Conservation (phyloP, 495 filamentous ascomycete species). For the Hypoxylon crocopeplum region DNA sequence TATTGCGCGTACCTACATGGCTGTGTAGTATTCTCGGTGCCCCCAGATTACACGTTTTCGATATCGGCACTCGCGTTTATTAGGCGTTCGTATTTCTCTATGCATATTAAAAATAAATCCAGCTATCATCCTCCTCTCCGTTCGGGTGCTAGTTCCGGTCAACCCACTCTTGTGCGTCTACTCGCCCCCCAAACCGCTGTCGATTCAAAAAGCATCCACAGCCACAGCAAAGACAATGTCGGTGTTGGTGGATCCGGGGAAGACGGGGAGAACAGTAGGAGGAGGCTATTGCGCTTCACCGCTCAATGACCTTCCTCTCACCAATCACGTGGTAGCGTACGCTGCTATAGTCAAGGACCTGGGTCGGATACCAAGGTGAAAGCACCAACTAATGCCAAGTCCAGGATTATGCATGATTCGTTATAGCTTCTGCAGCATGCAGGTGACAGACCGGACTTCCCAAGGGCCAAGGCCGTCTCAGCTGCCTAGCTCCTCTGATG, state of each 20-base stretch:
- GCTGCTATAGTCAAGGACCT: constrained; percentile 8
- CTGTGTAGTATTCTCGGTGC: constrained; percentile 21
- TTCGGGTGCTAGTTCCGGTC: constrained; percentile 24
- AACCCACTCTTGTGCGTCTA: constrained; percentile 23
- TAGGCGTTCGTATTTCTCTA: constrained; percentile 23
- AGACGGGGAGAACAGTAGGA: constrained; percentile 26
- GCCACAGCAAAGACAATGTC: constrained; percentile 11
- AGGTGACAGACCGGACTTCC: constrained; percentile 23
- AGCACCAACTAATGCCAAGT: constrained; percentile 22
- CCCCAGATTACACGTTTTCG: constrained; percentile 5
- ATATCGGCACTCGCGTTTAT: constrained; percentile 17
- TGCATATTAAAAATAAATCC: constrained; percentile 5
- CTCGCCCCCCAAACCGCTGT: constrained; percentile 8
- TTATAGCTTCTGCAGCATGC: constrained; percentile 24
- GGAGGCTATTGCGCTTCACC: constrained; percentile 28
- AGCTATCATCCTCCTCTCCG: constrained; percentile 10
- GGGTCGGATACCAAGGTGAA: constrained; percentile 33
- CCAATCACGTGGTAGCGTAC: constrained; percentile 22
- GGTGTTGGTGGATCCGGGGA: constrained; percentile 37
- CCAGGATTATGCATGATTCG: constrained; percentile 24
- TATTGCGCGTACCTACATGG: constrained; percentile 26
- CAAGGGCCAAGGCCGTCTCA: constrained; percentile 2
- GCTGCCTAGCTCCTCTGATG: constrained; percentile 5
- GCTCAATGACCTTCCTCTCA: constrained; percentile 24
- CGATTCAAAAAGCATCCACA: constrained; percentile 7